Evolutionary conservation across 140 eudicot species (phyloP).

Genomic region (Bidens hawaiensis): DNA sequence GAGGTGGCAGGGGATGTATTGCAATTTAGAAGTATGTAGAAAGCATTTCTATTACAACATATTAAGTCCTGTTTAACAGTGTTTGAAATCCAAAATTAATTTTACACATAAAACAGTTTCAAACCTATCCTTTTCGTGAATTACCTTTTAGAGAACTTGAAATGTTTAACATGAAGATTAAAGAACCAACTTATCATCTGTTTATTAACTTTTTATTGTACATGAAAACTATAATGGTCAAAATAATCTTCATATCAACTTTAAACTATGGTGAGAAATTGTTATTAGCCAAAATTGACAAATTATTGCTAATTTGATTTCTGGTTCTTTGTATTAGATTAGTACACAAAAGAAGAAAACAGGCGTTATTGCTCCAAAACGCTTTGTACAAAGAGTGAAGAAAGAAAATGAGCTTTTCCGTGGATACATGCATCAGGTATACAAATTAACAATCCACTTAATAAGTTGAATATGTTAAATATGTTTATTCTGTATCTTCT

Average conservation of each 20-base stretch:
- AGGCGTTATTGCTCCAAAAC: slow-evolving; percentile 95
- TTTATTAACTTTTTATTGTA: neutral
- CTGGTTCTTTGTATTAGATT: slow-evolving; percentile 49
- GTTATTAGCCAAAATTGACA: neutral
- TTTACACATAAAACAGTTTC: neutral
- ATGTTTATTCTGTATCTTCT: neutral
- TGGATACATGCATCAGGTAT: slow-evolving; percentile 99
- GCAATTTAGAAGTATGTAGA: neutral
- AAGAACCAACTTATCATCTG: neutral
- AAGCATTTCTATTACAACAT: neutral
- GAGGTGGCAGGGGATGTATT: neutral
- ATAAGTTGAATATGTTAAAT: neutral
- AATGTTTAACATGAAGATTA: neutral
- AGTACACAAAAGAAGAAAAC: slow-evolving; percentile 97
- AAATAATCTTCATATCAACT: neutral
- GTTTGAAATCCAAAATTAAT: neutral
- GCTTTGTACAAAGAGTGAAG: slow-evolving; percentile 92
- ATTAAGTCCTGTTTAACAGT: neutral
- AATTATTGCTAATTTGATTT: slow-evolving; percentile 23
- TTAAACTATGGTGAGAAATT: neutral
- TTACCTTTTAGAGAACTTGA: neutral
- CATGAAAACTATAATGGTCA: neutral
- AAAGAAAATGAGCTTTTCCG: slow-evolving; percentile 88
- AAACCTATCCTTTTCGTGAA: neutral
- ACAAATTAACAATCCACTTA: neutral